Conservation (phyloP, 2,329 filamentous ascomycete species). For the Epichloe hybrida region DNA sequence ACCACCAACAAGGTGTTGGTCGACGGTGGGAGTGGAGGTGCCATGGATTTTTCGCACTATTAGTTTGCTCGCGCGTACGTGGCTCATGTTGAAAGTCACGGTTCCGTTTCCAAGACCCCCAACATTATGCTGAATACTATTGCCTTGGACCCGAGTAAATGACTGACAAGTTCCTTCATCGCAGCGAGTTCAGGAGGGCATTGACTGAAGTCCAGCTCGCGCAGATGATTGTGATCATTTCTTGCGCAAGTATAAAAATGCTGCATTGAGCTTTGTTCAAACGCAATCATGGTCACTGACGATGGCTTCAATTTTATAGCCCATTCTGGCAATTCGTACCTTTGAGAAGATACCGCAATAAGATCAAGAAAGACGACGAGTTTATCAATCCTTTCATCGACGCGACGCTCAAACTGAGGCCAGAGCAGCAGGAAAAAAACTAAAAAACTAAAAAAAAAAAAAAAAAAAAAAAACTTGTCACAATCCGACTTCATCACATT, state of each 20-base stretch:
- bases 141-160: background rate
- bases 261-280: background rate
- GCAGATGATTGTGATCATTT: conserved; percentile 29
- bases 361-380: conserved; percentile 38
- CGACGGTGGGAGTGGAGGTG: too few species aligned
- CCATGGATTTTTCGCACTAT: too few species aligned
- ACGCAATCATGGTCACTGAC: conserved; percentile 12
- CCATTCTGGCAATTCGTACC: conserved; percentile 52
- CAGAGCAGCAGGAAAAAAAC: conserved; percentile 54
- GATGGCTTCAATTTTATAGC: conserved; percentile 21
- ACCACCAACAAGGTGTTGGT: too few species aligned
- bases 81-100: background rate
- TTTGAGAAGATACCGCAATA: conserved; percentile 45
- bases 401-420: conserved; percentile 46
- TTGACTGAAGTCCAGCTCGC: conserved; percentile 69
- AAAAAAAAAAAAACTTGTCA: conserved; percentile 17
- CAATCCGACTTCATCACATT: conserved; percentile 71
- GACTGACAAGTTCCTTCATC: conserved; percentile 9
- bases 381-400: too few species aligned
- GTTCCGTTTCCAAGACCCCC: background rate
- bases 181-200: conserved; percentile 60
- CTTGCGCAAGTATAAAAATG: conserved; percentile 7
- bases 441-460: conserved; percentile 24
- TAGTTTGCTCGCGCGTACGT: background rate
- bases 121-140: background rate